A percentile compares a stretch with the other conserved stretches of the same genome.
Evolutionary conservation across 169 alveolate genomes (phyloP).

Genomic region (Eimeria acervulina): DNA sequence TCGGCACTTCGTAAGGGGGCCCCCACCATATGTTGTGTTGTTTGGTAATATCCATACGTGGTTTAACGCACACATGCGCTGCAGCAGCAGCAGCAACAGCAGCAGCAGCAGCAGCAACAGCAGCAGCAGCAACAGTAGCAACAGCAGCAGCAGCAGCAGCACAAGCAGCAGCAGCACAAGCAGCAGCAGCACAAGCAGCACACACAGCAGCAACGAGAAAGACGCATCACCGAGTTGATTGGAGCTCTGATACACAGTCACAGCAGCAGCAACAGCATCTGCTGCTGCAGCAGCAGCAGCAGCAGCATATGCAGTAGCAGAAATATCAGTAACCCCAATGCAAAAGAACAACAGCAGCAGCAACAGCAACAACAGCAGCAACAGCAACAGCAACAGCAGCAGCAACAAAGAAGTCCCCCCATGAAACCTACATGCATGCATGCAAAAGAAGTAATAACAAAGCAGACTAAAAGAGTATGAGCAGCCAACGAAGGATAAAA

Average conservation of each 20-base stretch:
- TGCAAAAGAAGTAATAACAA: not conserved
- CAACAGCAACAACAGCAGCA: conserved; percentile 26
- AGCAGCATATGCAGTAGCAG: conserved; percentile 3
- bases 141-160: no score
- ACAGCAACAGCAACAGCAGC: conserved; percentile 5
- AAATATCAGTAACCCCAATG: not conserved
- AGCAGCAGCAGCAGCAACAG: conserved; percentile 49
- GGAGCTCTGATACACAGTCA: no score
- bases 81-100: not conserved
- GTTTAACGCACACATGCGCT: conserved; percentile 57
- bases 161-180: no score
- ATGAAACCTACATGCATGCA: not conserved
- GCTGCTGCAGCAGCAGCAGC: no score
- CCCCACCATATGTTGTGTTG: conserved; percentile 80
- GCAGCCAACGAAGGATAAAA: no score
- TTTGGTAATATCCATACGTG: conserved; percentile 79
- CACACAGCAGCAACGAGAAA: no score
- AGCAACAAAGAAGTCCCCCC: not conserved
- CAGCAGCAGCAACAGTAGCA: conserved; percentile 6
- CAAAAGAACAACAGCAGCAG: not conserved
- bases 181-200: no score
- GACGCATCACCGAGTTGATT: no score
- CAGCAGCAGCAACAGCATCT: no score
- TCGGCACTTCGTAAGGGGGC: conserved; percentile 66
- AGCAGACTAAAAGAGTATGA: no score